These are phyloP conservation scores for Jacaranda mimosifolia DNA, from an alignment of 257 asterid species.

Conservation along the genomic window DNA sequence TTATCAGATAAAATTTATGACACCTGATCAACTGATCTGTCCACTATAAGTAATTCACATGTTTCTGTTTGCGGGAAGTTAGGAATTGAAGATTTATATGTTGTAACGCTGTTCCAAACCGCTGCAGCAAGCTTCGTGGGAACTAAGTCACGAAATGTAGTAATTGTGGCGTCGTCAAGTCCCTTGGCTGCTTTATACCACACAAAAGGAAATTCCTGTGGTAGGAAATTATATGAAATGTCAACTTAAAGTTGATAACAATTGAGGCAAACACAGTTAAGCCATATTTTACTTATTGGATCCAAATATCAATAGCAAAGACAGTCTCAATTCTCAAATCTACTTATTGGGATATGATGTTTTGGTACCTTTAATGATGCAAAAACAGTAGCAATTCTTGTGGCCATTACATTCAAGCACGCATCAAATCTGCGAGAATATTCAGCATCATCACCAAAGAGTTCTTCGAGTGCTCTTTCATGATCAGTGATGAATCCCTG, in stretches of 20 bases:
- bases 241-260: constrained; percentile 23
- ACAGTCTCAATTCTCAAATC: not conserved
- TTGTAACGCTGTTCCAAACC: constrained; percentile 72
- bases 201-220: constrained; percentile 83
- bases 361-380: constrained; percentile 84
- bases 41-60: constrained; percentile 88
- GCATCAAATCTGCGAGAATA: constrained; percentile 68
- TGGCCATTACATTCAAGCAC: constrained; percentile 78
- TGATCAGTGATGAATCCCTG: constrained; percentile 90
- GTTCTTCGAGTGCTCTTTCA: constrained; percentile 82
- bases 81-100: constrained; percentile 69
- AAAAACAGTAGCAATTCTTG: constrained; percentile 86
- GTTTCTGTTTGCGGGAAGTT: constrained; percentile 84
- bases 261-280: not conserved
- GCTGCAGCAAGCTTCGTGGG: constrained; percentile 86
- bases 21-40: constrained; percentile 95
- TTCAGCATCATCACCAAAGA: constrained; percentile 67
- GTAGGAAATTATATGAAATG: constrained; percentile 19
- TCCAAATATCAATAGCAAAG: constrained; percentile 16
- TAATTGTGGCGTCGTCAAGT: constrained; percentile 51
- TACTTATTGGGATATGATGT: not conserved
- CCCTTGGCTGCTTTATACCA: constrained; percentile 76
- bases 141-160: constrained; percentile 65
- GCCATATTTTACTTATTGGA: constrained; percentile 6
- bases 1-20: constrained; percentile 21